A percentile compares a stretch with the other conserved stretches of the same genome.
Evolutionary conservation across 169 alveolate species (phyloP).

Genomic region (Cryptosporidium sp.): DNA sequence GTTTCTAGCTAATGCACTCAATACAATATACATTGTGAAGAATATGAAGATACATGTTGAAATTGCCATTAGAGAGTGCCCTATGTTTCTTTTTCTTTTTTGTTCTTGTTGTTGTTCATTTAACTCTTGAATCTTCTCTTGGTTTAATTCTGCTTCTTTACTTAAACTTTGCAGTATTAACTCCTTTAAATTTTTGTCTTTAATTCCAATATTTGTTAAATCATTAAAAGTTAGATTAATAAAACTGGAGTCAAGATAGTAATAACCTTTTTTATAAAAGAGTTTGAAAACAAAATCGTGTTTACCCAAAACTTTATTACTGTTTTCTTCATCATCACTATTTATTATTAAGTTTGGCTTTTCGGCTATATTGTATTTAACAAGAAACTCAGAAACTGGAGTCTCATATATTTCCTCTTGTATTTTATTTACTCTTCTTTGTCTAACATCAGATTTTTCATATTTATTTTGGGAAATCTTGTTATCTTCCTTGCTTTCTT

Average conservation of each 20-base stretch:
- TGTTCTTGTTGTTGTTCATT: neutral
- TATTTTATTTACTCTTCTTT: slow-evolving; percentile 8
- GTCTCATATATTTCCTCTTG: slow-evolving; percentile 45
- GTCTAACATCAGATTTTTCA: neutral
- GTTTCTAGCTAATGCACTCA: slow-evolving; percentile 14
- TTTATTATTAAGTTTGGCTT: neutral
- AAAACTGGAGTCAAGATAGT: slow-evolving; percentile 38
- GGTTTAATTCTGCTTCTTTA: neutral
- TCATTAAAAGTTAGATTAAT: slow-evolving; percentile 13
- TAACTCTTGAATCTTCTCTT: neutral
- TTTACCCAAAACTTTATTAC: slow-evolving; percentile 11
- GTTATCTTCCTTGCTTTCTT: neutral
- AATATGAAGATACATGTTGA: slow-evolving; percentile 41
- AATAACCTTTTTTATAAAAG: slow-evolving; percentile 46
- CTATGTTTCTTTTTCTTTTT: neutral
- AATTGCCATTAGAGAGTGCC: slow-evolving; percentile 11
- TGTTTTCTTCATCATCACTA: neutral
- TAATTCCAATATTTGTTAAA: slow-evolving; percentile 51
- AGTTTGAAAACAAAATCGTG: slow-evolving; percentile 57
- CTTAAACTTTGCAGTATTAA: neutral
- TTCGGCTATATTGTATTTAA: slow-evolving; percentile 48
- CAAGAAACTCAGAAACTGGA: slow-evolving; percentile 35
- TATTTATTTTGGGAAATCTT: neutral
- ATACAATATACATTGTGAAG: slow-evolving; percentile 23
- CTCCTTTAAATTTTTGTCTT: slow-evolving; percentile 6